Conservation (phyloP, 192 early-diverging fungal genomes). For the Endogone sp. region DNA sequence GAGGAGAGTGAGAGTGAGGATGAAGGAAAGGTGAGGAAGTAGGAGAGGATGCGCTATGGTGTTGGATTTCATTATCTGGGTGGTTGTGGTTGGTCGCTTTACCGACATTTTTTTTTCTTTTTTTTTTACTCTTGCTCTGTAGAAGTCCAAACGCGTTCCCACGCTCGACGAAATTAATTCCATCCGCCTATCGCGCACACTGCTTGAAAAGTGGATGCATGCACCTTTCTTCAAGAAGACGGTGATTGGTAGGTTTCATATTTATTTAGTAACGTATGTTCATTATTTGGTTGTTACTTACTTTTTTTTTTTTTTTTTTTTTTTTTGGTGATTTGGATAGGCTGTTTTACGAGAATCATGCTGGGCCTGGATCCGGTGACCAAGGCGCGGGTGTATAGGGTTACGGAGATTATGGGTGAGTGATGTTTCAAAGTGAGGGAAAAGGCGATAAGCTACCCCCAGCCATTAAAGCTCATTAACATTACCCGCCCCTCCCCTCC, state of each 20-base stretch:
- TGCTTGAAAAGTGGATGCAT: constrained; percentile 72
- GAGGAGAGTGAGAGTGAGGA: constrained; percentile 30
- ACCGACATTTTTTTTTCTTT: background rate
- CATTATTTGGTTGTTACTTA: background rate
- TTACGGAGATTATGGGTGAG: constrained; percentile 45
- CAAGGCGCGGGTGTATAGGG: constrained; percentile 55
- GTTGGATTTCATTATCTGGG: too few species aligned
- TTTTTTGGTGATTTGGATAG: constrained; percentile 4
- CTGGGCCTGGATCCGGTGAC: constrained; percentile 52
- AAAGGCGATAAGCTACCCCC: background rate
- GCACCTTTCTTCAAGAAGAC: constrained; percentile 65
- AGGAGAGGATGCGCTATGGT: too few species aligned
- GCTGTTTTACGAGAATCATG: constrained; percentile 64
- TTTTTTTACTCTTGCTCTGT: background rate
- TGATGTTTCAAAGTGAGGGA: background rate
- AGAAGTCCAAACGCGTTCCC: constrained; percentile 36
- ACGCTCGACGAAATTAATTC: constrained; percentile 59
- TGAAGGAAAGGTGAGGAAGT: constrained; percentile 19
- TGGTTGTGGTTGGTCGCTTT: background rate
- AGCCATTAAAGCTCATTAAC: too few species aligned
- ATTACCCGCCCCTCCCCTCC: background rate
- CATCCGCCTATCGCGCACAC: constrained; percentile 58
- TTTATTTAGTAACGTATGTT: background rate
- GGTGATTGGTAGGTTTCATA: constrained; percentile 35
- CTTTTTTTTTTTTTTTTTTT: background rate